phyloP scores from a whole-genome alignment of 371 early-diverging fungal genomes.

The Mucor saturninus region DNA sequence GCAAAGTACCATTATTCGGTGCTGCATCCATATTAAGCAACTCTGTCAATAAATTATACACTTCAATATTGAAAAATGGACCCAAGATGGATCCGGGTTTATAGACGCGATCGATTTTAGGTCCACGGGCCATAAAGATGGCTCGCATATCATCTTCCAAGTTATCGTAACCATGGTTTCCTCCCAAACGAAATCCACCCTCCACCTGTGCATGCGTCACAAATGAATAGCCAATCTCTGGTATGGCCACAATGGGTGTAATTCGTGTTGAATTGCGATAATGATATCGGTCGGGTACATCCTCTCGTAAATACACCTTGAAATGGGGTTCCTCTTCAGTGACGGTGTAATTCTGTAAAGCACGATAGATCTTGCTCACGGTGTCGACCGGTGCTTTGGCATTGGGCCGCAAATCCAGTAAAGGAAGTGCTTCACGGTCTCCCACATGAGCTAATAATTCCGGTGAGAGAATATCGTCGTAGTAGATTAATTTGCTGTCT shows the following conservation, averaged over 20 bases:
- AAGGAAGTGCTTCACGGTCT: constrained; percentile 42
- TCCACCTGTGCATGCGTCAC: constrained; percentile 46
- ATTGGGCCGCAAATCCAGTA: constrained; percentile 54
- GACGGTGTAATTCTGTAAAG: constrained; percentile 35
- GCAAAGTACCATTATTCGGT: constrained; percentile 73
- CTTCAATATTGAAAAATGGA: constrained; percentile 76
- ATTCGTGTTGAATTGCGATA: constrained; percentile 67
- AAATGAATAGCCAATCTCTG: constrained; percentile 68
- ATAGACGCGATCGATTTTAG: constrained; percentile 54
- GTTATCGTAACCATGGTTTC: constrained; percentile 91
- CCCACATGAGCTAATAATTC: constrained; percentile 35
- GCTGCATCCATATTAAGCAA: constrained; percentile 67
- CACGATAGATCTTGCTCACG: constrained; percentile 36
- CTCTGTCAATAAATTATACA: constrained; percentile 72
- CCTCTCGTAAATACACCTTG: constrained; percentile 66
- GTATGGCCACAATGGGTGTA: constrained; percentile 75
- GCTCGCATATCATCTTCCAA: constrained; percentile 81
- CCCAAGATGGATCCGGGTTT: constrained; percentile 39
- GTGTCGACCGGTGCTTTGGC: constrained; percentile 37
- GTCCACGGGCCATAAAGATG: constrained; percentile 86
- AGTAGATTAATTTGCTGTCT: constrained; percentile 64
- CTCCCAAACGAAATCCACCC: constrained; percentile 47
- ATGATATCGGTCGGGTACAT: constrained; percentile 70
- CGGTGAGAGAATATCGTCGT: constrained; percentile 71
- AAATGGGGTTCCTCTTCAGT: constrained; percentile 54